Base-by-base conservation (phyloP, 1,284 basidiomycete species). In the Microbotryum lychnidis-dioicae region DNA sequence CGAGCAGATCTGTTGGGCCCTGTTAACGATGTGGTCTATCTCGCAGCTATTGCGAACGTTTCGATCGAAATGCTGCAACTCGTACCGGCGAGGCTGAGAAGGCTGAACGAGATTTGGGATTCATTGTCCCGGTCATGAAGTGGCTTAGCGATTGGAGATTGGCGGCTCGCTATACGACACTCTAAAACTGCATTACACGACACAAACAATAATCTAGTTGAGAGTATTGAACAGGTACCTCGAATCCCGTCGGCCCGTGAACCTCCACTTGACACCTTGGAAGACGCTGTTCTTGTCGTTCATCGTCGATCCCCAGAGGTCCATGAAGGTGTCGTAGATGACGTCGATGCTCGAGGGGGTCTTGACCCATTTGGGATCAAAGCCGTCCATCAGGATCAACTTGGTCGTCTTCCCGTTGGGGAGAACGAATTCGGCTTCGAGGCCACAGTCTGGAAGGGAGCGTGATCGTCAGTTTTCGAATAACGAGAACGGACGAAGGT, bases 21-120 rank as follows among this genome's bases (percentile, higher is more conserved):
- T 37, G 14, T 50, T 44, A 25, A 33, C 48, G 3, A 5, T 9
- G 4, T 14, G 6, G 31, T 10, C 6, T 6, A 7, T 12, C 44
- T 4, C 18, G 9, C 55, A 68, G 67, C 87, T 8, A 84, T 91
- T 5, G 87, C 87, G n/a, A 91, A 90, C 73, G 83, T 90, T 21
- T 78, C 80, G 47, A 84, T 87, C 58, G 81, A 82, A 46, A 80
- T 81, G 65, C 79, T 89, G 1, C 70, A 74, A 62, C 72, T 75
- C 54, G 83, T 86, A 1, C 87, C 84, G 62, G 78, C 78, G 67
- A 77, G 87, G 61, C 72, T 90, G 69, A 71, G 61, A 60, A 77
- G 79, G 69, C 76, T 80, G 55, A 79, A 79, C 60, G 65, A 70
- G 61, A 42, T 67, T 29, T 69, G 62, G 67, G 27, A 55, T 9